Evolutionary conservation across 75 land plant genomes (phyloP).

Genomic region (Isoetes taiwanensis): DNA sequence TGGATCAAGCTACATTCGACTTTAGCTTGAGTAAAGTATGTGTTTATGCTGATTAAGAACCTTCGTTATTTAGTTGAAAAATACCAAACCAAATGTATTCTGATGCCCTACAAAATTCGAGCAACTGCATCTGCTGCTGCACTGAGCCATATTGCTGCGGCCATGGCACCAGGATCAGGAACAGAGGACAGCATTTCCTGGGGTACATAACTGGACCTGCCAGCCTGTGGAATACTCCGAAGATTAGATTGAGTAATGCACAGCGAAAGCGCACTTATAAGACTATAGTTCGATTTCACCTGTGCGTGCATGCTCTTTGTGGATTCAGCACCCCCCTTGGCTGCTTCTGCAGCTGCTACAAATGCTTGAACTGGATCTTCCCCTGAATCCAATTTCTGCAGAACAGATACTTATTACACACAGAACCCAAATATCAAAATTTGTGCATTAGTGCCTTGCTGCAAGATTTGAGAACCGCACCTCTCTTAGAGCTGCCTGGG

Average conservation of each 20-base stretch:
- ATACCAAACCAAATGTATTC: no score
- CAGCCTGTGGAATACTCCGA: slow-evolving; percentile 47
- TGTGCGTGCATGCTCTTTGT: slow-evolving; percentile 81
- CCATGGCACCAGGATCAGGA: slow-evolving; percentile 99
- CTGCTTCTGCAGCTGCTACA: slow-evolving; percentile 63
- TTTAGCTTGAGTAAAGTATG: no score
- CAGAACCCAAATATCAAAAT: background rate
- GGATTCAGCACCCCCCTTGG: slow-evolving; percentile 63
- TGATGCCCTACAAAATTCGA: no score
- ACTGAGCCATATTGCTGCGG: slow-evolving; percentile 79
- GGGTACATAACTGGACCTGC: slow-evolving; percentile 74
- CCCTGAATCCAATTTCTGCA: slow-evolving; percentile 57
- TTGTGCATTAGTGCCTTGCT: background rate
- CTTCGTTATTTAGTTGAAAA: no score
- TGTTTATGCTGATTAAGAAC: no score
- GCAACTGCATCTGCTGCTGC: slow-evolving; percentile 69
- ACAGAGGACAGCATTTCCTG: slow-evolving; percentile 48
- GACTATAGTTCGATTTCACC: slow-evolving; percentile 19
- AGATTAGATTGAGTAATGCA: background rate
- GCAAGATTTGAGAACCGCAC: slow-evolving; percentile 14
- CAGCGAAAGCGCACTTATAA: background rate
- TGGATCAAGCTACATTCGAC: no score
- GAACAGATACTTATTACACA: background rate
- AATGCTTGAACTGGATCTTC: slow-evolving; percentile 67
- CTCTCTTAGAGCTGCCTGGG: slow-evolving; percentile 46